Base-by-base conservation (phyloP, 1,139 yeast species). In the Eremothecium coryli region DNA sequence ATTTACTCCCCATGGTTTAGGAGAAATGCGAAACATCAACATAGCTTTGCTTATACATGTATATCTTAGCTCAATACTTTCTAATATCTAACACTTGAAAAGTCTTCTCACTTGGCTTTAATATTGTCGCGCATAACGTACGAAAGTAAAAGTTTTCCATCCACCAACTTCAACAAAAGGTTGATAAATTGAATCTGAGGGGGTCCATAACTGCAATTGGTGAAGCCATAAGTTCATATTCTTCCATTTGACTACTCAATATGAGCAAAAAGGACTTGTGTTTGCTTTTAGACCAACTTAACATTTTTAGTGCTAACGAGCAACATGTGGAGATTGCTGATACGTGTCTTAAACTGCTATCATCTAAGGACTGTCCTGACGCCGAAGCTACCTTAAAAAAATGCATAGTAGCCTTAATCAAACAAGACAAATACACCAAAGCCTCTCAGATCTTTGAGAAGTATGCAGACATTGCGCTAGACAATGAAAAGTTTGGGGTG, bases 391-490 rank as follows among this genome's bases (percentile, higher is more conserved):
- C 46, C 4, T 32, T 76, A 46, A 73, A 69, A 47, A 68, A 78
- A 44, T 74, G 78, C 48, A 58, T 84, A 26, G 77, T 78, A 5
- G 75, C 94, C 1, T 62, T 80, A 49, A 79, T 82, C 54, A 76
- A 80, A 50, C 65, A 78, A 49, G 95, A 85, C 52, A 68, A 68
- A 45, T 84, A 80, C 54, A 60, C 61, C 36, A 62, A 66, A 36
- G 93, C 88, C 0, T 54, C 61, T 18, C 63, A 68, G 34, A 49
- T 76, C 24, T 54, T 78, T 29, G 49, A 60, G 13, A 61, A 68
- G 37, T 63, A 72, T 28, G 61, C 65, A 4, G 54, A 56, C 13
- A 57, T 58, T 2, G 56, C 62, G 4, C 45, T 60, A 11, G 59
- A 57, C 22, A 57, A 55, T 11, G 57, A 60, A 18, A 41, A 37